Base-by-base conservation (phyloP, 305 asterid genomes). In the Rubia balearica region DNA sequence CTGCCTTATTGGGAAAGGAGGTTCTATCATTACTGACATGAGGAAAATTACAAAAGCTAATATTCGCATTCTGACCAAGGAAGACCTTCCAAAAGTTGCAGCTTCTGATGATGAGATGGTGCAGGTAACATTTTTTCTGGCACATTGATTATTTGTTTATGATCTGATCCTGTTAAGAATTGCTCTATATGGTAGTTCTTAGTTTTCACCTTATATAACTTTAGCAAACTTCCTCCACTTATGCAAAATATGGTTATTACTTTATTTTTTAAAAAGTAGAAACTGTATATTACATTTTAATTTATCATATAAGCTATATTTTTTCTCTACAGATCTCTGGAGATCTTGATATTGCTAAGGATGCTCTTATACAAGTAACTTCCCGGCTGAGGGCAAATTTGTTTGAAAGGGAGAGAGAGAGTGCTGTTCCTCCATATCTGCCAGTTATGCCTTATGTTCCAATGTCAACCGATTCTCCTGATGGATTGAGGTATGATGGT, bases 1-100 rank as follows among this genome's bases (percentile, higher is more conserved):
- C 66, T 89, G 97, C 78, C 97, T 94, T 61, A 90, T 91, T 80
- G 99, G 97, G 59, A 91, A 94, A 87, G 98, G 99, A 65, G 97
- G 99, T 45, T 85, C 94, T 59, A 94, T 94, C 73, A 88, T 94
- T 75, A 87, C 93, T 8, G 99, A 89, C 67, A 89, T 94, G 91
- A 87, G 99, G 82, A 91, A 77, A 82, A 80, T 85, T 78, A 88
- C 95, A 57, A 89, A 83, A 83, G 99, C 98, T 75, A 89, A 87
- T 76, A 89, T 94, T 70, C 98, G 97, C 70, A 74, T 94, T 61
- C 81, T 91, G 70, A 87, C 98, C 11, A 91, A 91, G 76, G 99
- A 94, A 80, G 84, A 83, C 78, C 90, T 89, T 62, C 98, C 99
- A 13, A 89, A 91, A 81, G 84, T 94, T 75, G 98, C 99, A 21